phyloP scores from a whole-genome alignment of 1,284 basidiomycete genomes.

The Moesziomyces globuligerus region DNA sequence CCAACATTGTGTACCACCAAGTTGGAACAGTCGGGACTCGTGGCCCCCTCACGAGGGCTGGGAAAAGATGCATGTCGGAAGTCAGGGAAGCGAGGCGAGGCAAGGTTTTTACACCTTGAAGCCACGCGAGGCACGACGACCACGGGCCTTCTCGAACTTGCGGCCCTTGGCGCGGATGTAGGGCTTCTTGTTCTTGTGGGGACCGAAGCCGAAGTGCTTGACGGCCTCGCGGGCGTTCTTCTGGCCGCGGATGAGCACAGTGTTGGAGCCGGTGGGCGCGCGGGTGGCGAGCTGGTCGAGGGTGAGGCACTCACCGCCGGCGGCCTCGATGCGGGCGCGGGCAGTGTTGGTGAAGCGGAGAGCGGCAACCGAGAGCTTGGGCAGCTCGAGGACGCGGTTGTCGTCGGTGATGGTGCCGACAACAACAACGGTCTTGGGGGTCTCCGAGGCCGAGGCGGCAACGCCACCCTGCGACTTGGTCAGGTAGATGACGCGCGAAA shows the following conservation, averaged over 20 bases:
- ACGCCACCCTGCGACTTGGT: slow-evolving; percentile 65
- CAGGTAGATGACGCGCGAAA: slow-evolving; percentile 66
- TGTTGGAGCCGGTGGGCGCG: slow-evolving; percentile 94
- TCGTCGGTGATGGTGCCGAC: slow-evolving; percentile 97
- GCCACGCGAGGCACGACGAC: slow-evolving; percentile 69
- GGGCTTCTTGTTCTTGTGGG: slow-evolving; percentile 81
- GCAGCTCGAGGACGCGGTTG: slow-evolving; percentile 84
- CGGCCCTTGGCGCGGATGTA: slow-evolving; percentile 93
- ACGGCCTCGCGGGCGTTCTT: slow-evolving; percentile 92
- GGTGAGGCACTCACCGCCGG: slow-evolving; percentile 93
- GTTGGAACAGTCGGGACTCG: too few relatives aligned
- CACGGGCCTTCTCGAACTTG: slow-evolving; percentile 76
- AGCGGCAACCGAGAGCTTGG: slow-evolving; percentile 93
- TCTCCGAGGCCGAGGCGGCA: slow-evolving; percentile 64
- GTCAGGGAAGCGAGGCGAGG: not conserved
- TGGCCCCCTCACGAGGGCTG: too few relatives aligned
- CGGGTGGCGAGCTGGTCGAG: slow-evolving; percentile 96
- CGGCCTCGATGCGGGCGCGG: slow-evolving; percentile 91
- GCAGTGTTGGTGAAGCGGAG: slow-evolving; percentile 93
- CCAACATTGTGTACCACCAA: not conserved
- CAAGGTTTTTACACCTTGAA: slow-evolving; percentile 66
- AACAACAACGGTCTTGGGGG: slow-evolving; percentile 82
- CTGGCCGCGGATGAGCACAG: slow-evolving; percentile 88
- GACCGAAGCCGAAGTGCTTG: slow-evolving; percentile 83
- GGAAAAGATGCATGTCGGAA: not conserved